These are phyloP conservation scores for Parafenestella ontariensis DNA, from an alignment of 2,329 filamentous ascomycete genomes.

Conservation along the genomic window DNA sequence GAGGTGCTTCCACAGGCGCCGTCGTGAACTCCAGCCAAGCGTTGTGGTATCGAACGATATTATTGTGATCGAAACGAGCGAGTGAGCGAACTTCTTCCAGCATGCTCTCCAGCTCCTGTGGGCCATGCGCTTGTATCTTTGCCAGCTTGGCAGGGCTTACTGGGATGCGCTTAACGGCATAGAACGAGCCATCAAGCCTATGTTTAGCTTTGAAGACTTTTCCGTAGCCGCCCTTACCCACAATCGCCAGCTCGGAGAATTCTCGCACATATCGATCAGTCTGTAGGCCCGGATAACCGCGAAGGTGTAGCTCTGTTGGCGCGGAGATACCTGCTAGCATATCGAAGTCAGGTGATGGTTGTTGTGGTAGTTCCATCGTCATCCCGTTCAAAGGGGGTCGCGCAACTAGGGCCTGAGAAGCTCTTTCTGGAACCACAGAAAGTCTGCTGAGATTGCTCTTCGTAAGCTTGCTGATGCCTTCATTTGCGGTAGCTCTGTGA, in stretches of 20 bases:
- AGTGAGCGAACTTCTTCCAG: slow-evolving; percentile 68
- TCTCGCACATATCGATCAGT: slow-evolving; percentile 43
- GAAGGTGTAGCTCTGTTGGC: slow-evolving; percentile 27
- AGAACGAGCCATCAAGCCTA: slow-evolving; percentile 66
- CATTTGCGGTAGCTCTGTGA: slow-evolving; percentile 43
- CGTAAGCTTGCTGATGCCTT: slow-evolving; percentile 47
- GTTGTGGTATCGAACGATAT: slow-evolving; percentile 71
- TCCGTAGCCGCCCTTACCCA: slow-evolving; percentile 72
- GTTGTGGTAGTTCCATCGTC: slow-evolving; percentile 8
- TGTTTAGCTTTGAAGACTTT: slow-evolving; percentile 68
- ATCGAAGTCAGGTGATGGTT: slow-evolving; percentile 20
- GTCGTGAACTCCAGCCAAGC: slow-evolving; percentile 66
- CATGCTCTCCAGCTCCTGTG: slow-evolving; percentile 63
- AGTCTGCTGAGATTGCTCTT: slow-evolving; percentile 34
- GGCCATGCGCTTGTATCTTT: slow-evolving; percentile 59
- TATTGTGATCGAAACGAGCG: slow-evolving; percentile 68
- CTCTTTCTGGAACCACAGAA: slow-evolving; percentile 23
- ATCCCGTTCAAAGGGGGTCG: slow-evolving; percentile 13
- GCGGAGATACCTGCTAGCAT: slow-evolving; percentile 20
- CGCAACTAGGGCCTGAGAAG: slow-evolving; percentile 33
- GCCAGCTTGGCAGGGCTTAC: slow-evolving; percentile 61
- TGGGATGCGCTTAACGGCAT: slow-evolving; percentile 71
- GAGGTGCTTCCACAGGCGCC: slow-evolving; percentile 14
- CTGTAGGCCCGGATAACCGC: slow-evolving; percentile 38
- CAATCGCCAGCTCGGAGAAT: slow-evolving; percentile 54